A percentile compares a stretch with the other conserved stretches of the same genome.
These are phyloP conservation scores for Aureobasidium lini DNA, from an alignment of 2,329 filamentous ascomycete genomes.

Conservation along the genomic window DNA sequence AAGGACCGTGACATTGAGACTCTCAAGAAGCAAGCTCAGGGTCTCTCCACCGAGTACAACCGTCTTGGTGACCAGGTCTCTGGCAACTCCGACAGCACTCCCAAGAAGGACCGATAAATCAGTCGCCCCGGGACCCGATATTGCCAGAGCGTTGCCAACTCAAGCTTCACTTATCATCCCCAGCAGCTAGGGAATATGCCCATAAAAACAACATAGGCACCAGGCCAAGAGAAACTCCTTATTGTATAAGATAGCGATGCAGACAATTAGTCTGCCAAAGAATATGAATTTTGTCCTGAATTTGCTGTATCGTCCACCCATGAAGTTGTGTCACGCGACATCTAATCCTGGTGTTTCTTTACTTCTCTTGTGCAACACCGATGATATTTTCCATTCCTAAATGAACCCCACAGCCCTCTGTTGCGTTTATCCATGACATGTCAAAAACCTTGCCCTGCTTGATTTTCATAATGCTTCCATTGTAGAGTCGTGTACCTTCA, in stretches of 20 bases:
- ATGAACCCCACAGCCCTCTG: neutral
- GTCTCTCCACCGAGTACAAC: slow-evolving; percentile 77
- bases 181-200: neutral
- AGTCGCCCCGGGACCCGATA: neutral
- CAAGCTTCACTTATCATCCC: neutral
- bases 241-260: slow-evolving; percentile 3
- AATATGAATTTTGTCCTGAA: neutral
- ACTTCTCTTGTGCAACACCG: neutral
- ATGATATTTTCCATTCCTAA: neutral
- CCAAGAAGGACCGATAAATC: slow-evolving; percentile 51
- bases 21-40: slow-evolving; percentile 86
- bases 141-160: neutral
- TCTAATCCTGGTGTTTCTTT: neutral
- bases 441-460: neutral
- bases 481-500: neutral
- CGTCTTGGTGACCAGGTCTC: slow-evolving; percentile 76
- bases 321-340: neutral
- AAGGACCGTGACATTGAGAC: slow-evolving; percentile 79
- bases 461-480: neutral
- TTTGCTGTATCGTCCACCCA: neutral
- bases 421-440: neutral
- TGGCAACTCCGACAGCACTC: slow-evolving; percentile 37
- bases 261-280: neutral
- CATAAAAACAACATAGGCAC: neutral
- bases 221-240: neutral